Percentiles rank a stretch among this genome's conserved stretches.
Evolutionary conservation across 352 stramenopile genomes (phyloP).

Genomic region (Globisporangium recalcitrans): DNA sequence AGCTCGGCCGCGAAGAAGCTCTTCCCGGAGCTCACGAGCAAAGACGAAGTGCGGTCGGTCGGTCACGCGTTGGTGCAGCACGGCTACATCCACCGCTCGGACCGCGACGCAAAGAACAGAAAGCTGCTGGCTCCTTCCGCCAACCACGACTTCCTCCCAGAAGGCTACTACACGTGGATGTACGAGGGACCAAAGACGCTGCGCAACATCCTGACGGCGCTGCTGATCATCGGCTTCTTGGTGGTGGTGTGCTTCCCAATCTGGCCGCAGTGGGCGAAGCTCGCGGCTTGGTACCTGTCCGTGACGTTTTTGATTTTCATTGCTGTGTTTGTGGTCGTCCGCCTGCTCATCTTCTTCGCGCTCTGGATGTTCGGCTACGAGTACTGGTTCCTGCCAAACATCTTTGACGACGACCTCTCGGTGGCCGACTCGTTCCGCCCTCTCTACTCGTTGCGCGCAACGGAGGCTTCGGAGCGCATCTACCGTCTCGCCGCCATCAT

Average conservation of each 20-base stretch:
- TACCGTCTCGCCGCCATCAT: constrained; percentile 92
- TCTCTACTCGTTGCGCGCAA: constrained; percentile 86
- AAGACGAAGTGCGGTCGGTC: constrained; percentile 74
- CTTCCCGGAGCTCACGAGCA: constrained; percentile 73
- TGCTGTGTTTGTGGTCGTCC: constrained; percentile 94
- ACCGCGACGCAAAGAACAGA: constrained; percentile 83
- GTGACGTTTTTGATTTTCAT: constrained; percentile 99
- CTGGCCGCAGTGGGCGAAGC: constrained; percentile 98
- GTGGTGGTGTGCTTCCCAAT: constrained; percentile 98
- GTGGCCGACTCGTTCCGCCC: constrained; percentile 98
- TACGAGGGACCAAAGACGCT: constrained; percentile 98
- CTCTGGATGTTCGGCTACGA: constrained; percentile 95
- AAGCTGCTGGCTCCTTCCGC: constrained; percentile 76
- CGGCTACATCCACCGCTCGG: constrained; percentile 85
- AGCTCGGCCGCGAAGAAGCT: constrained; percentile 78
- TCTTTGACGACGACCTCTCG: constrained; percentile 98
- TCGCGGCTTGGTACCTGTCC: constrained; percentile 97
- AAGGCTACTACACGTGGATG: constrained; percentile 99
- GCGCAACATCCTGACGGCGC: constrained; percentile 95
- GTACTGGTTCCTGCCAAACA: constrained; percentile 98
- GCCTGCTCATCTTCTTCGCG: constrained; percentile 95
- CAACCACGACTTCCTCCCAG: constrained; percentile 92
- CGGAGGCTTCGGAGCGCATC: constrained; percentile 89
- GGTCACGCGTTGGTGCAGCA: constrained; percentile 70
- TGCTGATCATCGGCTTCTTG: constrained; percentile 97